Conservation (phyloP, 1,284 basidiomycete species). For the Apiotrichum laibachii region DNA sequence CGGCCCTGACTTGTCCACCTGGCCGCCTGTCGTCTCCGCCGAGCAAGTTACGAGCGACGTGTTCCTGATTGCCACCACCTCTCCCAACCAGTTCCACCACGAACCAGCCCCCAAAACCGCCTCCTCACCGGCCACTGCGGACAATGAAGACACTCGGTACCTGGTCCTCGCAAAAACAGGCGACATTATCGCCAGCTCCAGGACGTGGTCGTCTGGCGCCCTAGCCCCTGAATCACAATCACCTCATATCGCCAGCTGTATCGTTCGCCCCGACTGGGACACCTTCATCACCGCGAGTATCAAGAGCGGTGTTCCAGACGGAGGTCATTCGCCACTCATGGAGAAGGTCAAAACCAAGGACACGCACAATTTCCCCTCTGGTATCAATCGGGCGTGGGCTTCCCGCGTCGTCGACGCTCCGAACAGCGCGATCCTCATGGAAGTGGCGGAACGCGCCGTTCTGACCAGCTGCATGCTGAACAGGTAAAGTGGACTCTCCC, state of each 20-base stretch:
- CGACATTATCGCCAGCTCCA: slow-evolving; percentile 9
- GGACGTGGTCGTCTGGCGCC: neutral
- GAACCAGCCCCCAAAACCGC: no score
- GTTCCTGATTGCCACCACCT: slow-evolving; percentile 13
- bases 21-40: slow-evolving; percentile 26
- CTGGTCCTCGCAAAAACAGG: slow-evolving; percentile 12
- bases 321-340: neutral
- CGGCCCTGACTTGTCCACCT: slow-evolving; percentile 27
- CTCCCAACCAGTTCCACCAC: no score
- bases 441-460: slow-evolving; percentile 30
- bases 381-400: slow-evolving; percentile 29
- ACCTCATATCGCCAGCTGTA: slow-evolving; percentile 19
- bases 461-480: slow-evolving; percentile 33
- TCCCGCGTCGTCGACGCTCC: neutral
- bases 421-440: neutral
- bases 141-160: neutral
- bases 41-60: slow-evolving; percentile 20
- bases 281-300: slow-evolving; percentile 8
- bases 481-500: slow-evolving; percentile 25
- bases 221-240: no score
- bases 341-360: slow-evolving; percentile 32
- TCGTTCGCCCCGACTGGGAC: slow-evolving; percentile 32
- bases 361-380: slow-evolving; percentile 21
- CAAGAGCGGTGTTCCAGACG: no score
- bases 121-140: neutral